Evolutionary conservation across 2,329 filamentous ascomycete genomes (phyloP).

Genomic region (Dactylonectria macrodidyma): DNA sequence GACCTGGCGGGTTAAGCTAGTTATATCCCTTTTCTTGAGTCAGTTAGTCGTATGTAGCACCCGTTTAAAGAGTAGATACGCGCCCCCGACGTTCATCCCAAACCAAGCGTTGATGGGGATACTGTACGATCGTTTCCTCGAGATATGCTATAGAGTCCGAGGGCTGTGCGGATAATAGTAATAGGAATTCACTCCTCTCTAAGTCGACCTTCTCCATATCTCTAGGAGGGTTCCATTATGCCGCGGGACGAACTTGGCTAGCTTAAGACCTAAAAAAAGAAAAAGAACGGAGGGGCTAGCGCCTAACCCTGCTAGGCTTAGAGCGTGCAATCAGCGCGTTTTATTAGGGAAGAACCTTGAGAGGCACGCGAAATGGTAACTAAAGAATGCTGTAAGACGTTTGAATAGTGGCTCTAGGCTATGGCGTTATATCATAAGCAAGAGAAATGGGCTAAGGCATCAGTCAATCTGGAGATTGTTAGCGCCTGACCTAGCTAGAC

Average conservation of each 20-base stretch:
- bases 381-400: not conserved
- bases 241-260: too few species aligned
- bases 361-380: constrained; percentile 31
- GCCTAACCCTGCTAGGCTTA: too few species aligned
- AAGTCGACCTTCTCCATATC: not conserved
- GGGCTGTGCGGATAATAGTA: not conserved
- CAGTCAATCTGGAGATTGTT: constrained; percentile 18
- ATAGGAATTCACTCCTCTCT: not conserved
- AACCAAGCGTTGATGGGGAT: not conserved
- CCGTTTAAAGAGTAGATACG: not conserved
- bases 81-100: not conserved
- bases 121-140: not conserved
- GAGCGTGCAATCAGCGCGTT: too few species aligned
- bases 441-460: constrained; percentile 16
- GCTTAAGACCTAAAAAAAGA: too few species aligned
- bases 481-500: too few species aligned
- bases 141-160: not conserved
- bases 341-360: too few species aligned
- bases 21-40: not conserved
- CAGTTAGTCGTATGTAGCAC: not conserved
- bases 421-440: constrained; percentile 11
- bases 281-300: not conserved
- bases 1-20: constrained; percentile 17
- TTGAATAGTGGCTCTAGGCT: constrained; percentile 3
- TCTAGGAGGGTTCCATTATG: not conserved